Percentiles rank a stretch among this genome's conserved stretches.
Conservation (phyloP, 2,329 filamentous ascomycete species). For the Scedosporium boydii region DNA sequence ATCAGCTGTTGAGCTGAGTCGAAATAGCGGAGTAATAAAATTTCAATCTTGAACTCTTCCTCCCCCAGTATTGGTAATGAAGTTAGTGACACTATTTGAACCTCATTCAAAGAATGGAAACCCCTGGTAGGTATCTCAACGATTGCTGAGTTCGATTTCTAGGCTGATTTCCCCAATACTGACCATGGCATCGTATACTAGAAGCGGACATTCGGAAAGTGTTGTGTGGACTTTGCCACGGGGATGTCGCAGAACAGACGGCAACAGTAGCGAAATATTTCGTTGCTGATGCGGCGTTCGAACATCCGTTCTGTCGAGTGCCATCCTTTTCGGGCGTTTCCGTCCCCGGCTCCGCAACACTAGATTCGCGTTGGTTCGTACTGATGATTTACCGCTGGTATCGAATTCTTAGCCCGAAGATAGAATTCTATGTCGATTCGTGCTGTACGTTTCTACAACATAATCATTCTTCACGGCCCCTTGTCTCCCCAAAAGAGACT, state of each 20-base stretch:
- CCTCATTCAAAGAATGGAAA: no score
- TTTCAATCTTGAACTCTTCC: no score
- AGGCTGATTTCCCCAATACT: no score
- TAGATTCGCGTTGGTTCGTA: conserved; percentile 59
- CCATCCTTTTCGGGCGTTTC: conserved; percentile 35
- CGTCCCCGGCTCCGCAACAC: conserved; percentile 28
- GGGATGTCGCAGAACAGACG: conserved; percentile 44
- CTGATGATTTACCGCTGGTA: conserved; percentile 72
- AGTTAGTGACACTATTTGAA: no score
- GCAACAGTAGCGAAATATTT: conserved; percentile 62
- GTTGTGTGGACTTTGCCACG: not conserved
- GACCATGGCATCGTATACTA: not conserved
- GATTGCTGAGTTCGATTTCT: no score
- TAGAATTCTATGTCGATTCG: conserved; percentile 57
- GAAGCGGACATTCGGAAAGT: not conserved
- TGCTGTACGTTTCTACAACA: conserved; percentile 26
- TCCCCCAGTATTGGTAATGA: no score
- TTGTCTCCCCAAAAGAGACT: not conserved
- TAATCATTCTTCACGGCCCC: not conserved
- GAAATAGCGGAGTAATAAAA: not conserved
- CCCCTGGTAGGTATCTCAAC: no score
- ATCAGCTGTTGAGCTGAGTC: not conserved
- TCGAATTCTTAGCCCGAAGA: conserved; percentile 68
- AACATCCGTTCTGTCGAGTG: conserved; percentile 70
- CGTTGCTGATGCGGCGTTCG: conserved; percentile 60